Conservation (phyloP, 1,139 yeast genomes). For the Torulaspora globosa region DNA sequence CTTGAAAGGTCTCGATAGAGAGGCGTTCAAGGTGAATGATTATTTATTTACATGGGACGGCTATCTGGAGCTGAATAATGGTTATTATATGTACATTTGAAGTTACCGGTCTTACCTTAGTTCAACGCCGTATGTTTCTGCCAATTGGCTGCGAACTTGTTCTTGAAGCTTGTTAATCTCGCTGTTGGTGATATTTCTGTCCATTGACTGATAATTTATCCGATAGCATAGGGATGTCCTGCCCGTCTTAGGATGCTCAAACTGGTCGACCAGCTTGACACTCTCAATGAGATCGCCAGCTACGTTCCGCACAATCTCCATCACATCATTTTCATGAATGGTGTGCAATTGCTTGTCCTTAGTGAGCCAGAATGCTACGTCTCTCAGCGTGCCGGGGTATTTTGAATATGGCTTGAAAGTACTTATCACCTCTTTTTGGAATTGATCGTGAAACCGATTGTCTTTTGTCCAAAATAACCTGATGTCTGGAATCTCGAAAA, state of each 20-base stretch:
- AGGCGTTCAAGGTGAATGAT: too few species aligned
- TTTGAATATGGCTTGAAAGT: slow-evolving; percentile 86
- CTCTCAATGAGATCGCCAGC: slow-evolving; percentile 90
- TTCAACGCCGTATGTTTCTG: slow-evolving; percentile 52
- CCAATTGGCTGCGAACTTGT: slow-evolving; percentile 54
- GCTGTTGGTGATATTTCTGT: slow-evolving; percentile 75
- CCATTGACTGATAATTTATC: slow-evolving; percentile 93
- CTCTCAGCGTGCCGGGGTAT: slow-evolving; percentile 82
- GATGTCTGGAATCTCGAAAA: slow-evolving; percentile 93
- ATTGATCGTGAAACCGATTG: slow-evolving; percentile 71
- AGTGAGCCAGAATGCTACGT: slow-evolving; percentile 88
- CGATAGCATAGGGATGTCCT: slow-evolving; percentile 80
- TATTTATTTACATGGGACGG: slow-evolving; percentile 24
- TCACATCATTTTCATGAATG: slow-evolving; percentile 82
- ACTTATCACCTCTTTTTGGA: slow-evolving; percentile 57
- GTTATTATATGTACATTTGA: slow-evolving; percentile 45
- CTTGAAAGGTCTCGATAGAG: too few species aligned
- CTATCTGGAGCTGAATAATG: slow-evolving; percentile 33
- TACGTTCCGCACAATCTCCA: slow-evolving; percentile 81
- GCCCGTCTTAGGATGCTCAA: slow-evolving; percentile 78
- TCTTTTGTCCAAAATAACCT: slow-evolving; percentile 89
- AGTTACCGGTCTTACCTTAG: slow-evolving; percentile 44
- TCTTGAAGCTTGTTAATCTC: slow-evolving; percentile 73
- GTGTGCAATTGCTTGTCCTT: slow-evolving; percentile 30
- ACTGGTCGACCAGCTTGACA: slow-evolving; percentile 75